Percentiles rank a stretch among this genome's conserved stretches.
Conservation (phyloP, 2,329 filamentous ascomycete genomes). For the Penicillium brasilianum region DNA sequence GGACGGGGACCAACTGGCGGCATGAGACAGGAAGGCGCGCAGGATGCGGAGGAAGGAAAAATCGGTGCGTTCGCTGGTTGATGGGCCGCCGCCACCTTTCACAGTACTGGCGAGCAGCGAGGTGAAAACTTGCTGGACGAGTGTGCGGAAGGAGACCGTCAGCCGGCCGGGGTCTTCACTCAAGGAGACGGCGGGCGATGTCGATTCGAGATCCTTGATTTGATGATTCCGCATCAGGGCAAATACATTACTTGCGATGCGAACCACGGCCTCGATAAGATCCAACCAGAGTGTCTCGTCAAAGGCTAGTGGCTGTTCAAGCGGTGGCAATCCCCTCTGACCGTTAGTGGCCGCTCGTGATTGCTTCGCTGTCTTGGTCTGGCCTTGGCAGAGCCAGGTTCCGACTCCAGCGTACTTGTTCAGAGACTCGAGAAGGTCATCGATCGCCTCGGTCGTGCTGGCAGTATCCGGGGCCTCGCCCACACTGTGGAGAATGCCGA, state of each 20-base stretch:
- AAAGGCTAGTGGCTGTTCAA: conserved; percentile 62
- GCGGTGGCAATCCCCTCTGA: conserved; percentile 49
- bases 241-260: conserved; percentile 67
- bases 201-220: conserved; percentile 24
- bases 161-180: conserved; percentile 52
- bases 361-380: conserved; percentile 66
- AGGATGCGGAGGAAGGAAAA: conserved; percentile 87
- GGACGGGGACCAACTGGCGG: conserved; percentile 79
- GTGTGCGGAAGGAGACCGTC: conserved; percentile 69
- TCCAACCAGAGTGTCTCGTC: conserved; percentile 71
- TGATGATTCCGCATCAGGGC: conserved; percentile 55
- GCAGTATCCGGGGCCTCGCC: conserved; percentile 61
- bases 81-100: conserved; percentile 39
- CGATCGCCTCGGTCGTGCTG: conserved; percentile 68
- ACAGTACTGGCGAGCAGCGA: conserved; percentile 80
- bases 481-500: conserved; percentile 70
- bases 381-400: conserved; percentile 91
- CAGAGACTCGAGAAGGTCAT: conserved; percentile 75
- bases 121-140: conserved; percentile 91
- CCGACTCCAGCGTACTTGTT: conserved; percentile 92
- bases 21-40: conserved; percentile 83
- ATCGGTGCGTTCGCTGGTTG: conserved; percentile 53
- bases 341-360: conserved; percentile 39
- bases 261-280: conserved; percentile 66
- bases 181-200: conserved; percentile 19